Evolutionary conservation across 495 filamentous ascomycete genomes (phyloP).

Genomic region (Rhypophila decipiens): DNA sequence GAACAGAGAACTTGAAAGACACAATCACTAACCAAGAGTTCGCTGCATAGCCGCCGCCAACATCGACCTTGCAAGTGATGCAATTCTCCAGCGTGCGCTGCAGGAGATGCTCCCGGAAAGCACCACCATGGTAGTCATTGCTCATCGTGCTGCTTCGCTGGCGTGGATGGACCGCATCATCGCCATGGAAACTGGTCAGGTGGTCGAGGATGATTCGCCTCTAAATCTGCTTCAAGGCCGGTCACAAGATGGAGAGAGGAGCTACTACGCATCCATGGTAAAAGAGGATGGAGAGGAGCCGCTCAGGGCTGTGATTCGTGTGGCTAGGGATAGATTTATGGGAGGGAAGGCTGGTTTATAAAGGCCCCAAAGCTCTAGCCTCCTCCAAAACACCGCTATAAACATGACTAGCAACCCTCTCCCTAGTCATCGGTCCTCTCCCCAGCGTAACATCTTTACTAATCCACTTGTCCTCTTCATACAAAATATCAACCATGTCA

Average conservation of each 20-base stretch:
- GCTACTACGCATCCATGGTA: background rate
- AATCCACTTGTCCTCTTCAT: conserved; percentile 5
- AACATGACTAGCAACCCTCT: conserved; percentile 4
- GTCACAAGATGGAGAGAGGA: background rate
- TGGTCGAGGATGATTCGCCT: background rate
- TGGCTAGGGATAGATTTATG: background rate
- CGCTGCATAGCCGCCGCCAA: background rate
- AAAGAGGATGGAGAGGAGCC: background rate
- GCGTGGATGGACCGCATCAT: background rate
- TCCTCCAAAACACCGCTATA: background rate
- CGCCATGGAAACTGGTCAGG: background rate
- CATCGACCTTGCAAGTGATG: background rate
- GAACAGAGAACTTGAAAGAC: background rate
- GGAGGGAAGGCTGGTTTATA: no score
- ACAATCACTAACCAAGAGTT: background rate
- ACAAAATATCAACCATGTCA: conserved; percentile 3
- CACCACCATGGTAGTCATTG: background rate
- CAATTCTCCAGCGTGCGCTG: background rate
- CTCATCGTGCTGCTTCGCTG: background rate
- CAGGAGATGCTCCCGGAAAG: background rate
- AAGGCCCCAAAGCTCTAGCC: no score
- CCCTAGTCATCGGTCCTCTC: conserved; percentile 1
- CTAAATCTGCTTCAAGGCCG: background rate
- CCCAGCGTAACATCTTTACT: background rate
- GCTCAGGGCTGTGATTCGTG: background rate